phyloP scores from a whole-genome alignment of 176 grass and related monocot genomes.

The Luzula sylvatica region DNA sequence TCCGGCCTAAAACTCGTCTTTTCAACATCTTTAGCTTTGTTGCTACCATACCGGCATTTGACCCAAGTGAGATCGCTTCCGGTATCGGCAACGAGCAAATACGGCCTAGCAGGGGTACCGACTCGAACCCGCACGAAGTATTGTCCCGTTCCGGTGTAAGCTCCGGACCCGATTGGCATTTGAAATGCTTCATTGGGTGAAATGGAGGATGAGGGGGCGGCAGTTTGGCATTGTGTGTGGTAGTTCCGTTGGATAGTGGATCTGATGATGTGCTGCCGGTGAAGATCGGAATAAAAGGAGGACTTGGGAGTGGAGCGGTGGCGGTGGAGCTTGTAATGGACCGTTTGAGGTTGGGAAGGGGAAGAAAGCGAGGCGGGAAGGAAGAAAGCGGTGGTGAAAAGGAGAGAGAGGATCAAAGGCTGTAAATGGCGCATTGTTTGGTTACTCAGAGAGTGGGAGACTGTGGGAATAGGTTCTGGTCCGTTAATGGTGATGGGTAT shows the following conservation, averaged over 20 bases:
- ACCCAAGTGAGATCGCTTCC: conserved; percentile 88
- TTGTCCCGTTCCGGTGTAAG: conserved; percentile 36
- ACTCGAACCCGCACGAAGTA: conserved; percentile 62
- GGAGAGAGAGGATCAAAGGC: background rate
- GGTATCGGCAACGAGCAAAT: conserved; percentile 44
- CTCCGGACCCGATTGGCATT: conserved; percentile 56
- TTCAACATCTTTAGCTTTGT: background rate
- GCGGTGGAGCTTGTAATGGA: conserved; percentile 1
- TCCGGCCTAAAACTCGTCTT: conserved; percentile 31
- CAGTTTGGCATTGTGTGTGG: background rate
- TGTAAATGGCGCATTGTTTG: conserved; percentile 23
- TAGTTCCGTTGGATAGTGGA: conserved; percentile 11
- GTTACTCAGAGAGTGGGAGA: background rate
- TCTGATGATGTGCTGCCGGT: conserved; percentile 9
- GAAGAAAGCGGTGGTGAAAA: conserved; percentile 21
- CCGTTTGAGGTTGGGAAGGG: background rate
- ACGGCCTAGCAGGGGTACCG: conserved; percentile 64
- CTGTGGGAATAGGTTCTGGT: background rate
- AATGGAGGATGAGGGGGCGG: background rate
- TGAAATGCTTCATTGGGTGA: conserved; percentile 31
- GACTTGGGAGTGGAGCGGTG: conserved; percentile 5
- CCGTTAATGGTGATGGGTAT: conserved; percentile 16
- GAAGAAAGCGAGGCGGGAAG: conserved; percentile 26
- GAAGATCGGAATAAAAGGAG: conserved; percentile 18
- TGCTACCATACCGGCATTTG: conserved; percentile 42